Evolutionary conservation across 2,329 filamentous ascomycete genomes (phyloP), one percentile per base, ranked within the genome.

Genomic region (Xylariaceae sp.): DNA sequence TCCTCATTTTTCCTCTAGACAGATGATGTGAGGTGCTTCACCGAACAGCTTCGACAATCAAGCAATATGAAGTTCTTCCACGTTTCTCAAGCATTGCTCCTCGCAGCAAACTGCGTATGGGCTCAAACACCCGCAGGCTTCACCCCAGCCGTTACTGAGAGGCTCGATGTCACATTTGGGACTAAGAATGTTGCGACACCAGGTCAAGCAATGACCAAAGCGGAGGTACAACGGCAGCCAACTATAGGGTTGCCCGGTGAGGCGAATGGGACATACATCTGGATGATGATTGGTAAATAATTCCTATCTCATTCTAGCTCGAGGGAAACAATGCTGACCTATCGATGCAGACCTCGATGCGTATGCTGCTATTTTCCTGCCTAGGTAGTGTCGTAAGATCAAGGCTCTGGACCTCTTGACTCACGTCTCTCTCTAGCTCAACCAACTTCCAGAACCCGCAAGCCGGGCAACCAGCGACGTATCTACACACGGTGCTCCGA

Each of bases 51-150:
- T 13, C 9, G 12, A 56, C 54, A 49, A 57, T 2, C 16, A 17
- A 16, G 4, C 16, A 63, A 58, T 2, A 66, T 66, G 63, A 66
- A 64, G 55, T 48, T 45, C n/a, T 52, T 53, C 1, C 48, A 48
- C 17, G 56, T 63, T 31, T 31, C 63, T 18, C 57, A 60, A 6
- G 53, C 54, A 6, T 39, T 62, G 5, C 48, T 58, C 17, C 49
- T 66, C 0, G 61, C 57, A 14, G 47, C 56, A 34, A 28, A 59
- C 16, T 57, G 61, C 3, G 22, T 7, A 28, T 55, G 50, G 10
- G 62, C 58, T 12, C 63, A 66, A 47, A 66, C 63, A 5, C 64
- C 64, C 0, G 42, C 38, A 6, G 64, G 64, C n/a, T 66, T 66
- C 47, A 58, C 53, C 1, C 64, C 64, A 7, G 57, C 44, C 5